phyloP scores from a whole-genome alignment of 2,329 filamentous ascomycete genomes.

The Sclerotinia spermophila region DNA sequence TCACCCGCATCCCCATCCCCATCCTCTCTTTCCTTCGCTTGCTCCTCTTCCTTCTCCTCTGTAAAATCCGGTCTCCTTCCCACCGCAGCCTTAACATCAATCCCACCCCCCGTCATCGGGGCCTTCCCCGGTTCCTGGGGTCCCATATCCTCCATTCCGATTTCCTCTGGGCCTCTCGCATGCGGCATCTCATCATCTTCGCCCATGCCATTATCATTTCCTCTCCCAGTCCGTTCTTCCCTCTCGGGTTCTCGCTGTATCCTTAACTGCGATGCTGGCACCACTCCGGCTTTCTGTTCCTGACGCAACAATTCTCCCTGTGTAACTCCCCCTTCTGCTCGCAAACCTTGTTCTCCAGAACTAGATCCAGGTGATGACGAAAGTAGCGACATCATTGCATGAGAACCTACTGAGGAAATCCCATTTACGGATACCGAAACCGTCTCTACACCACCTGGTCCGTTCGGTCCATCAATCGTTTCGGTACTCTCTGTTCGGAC shows the following conservation, averaged over 20 bases:
- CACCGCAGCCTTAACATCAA: slow-evolving; percentile 60
- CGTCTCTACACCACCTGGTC: slow-evolving; percentile 74
- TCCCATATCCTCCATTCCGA: slow-evolving; percentile 84
- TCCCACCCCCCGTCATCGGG: slow-evolving; percentile 40
- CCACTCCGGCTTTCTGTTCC: slow-evolving; percentile 77
- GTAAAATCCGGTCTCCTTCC: slow-evolving; percentile 43
- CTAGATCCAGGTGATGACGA: slow-evolving; percentile 28
- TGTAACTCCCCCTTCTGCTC: slow-evolving; percentile 56
- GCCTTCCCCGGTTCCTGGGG: slow-evolving; percentile 53
- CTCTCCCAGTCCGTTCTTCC: not conserved
- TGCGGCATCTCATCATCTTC: slow-evolving; percentile 68
- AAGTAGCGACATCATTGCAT: slow-evolving; percentile 36
- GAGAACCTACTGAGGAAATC: slow-evolving; percentile 48
- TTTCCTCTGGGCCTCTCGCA: slow-evolving; percentile 76
- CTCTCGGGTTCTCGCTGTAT: slow-evolving; percentile 35
- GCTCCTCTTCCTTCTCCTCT: slow-evolving; percentile 43
- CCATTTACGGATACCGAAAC: slow-evolving; percentile 74
- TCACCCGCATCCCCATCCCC: slow-evolving; percentile 40
- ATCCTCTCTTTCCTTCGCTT: slow-evolving; percentile 53
- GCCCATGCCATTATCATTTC: slow-evolving; percentile 35
- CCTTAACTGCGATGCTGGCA: slow-evolving; percentile 60
- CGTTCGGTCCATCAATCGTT: slow-evolving; percentile 77
- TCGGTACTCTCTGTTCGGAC: slow-evolving; percentile 71
- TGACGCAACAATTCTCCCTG: slow-evolving; percentile 84
- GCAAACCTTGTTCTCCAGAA: slow-evolving; percentile 26